A percentile compares a stretch with the other conserved stretches of the same genome.
Conservation (phyloP, 2,329 filamentous ascomycete genomes). For the Pseudocercospora vitis region DNA sequence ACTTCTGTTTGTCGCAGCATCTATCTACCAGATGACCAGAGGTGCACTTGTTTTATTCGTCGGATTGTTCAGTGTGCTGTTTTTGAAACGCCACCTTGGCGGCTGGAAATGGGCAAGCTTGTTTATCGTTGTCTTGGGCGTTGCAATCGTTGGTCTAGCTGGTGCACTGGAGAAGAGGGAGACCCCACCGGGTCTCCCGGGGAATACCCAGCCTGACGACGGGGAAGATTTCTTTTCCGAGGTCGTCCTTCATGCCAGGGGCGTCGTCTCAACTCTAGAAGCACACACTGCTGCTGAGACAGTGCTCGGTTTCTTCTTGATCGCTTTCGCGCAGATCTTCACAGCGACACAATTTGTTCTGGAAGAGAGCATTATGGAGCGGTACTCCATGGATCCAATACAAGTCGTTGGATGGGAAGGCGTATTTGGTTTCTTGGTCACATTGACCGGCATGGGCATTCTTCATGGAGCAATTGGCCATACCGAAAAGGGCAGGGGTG, state of each 20-base stretch:
- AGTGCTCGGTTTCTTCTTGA: slow-evolving; percentile 80
- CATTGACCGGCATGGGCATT: slow-evolving; percentile 73
- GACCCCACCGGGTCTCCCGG: slow-evolving; percentile 38
- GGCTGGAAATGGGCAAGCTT: slow-evolving; percentile 93
- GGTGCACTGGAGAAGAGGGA: slow-evolving; percentile 75
- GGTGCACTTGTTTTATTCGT: slow-evolving; percentile 95
- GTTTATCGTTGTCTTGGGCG: slow-evolving; percentile 81
- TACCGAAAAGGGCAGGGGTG: slow-evolving; percentile 70
- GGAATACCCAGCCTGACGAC: slow-evolving; percentile 34
- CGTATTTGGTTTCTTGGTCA: slow-evolving; percentile 81
- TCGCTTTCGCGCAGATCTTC: slow-evolving; percentile 93
- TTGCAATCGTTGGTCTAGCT: slow-evolving; percentile 84
- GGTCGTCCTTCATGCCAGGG: slow-evolving; percentile 26
- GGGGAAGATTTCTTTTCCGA: slow-evolving; percentile 23
- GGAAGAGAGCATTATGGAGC: slow-evolving; percentile 87
- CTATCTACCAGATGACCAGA: slow-evolving; percentile 98
- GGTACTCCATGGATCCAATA: slow-evolving; percentile 78
- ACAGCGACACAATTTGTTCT: slow-evolving; percentile 95
- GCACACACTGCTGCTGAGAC: slow-evolving; percentile 64
- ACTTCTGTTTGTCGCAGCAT: slow-evolving; percentile 87
- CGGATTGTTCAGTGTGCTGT: slow-evolving; percentile 89
- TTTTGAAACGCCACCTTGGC: slow-evolving; percentile 74
- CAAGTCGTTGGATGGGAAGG: slow-evolving; percentile 96
- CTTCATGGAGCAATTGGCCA: slow-evolving; percentile 75
- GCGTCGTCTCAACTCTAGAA: slow-evolving; percentile 40